A percentile compares a stretch with the other conserved stretches of the same genome.
Conservation (phyloP, 2,329 filamentous ascomycete genomes). For the Hypocrella siamensis region DNA sequence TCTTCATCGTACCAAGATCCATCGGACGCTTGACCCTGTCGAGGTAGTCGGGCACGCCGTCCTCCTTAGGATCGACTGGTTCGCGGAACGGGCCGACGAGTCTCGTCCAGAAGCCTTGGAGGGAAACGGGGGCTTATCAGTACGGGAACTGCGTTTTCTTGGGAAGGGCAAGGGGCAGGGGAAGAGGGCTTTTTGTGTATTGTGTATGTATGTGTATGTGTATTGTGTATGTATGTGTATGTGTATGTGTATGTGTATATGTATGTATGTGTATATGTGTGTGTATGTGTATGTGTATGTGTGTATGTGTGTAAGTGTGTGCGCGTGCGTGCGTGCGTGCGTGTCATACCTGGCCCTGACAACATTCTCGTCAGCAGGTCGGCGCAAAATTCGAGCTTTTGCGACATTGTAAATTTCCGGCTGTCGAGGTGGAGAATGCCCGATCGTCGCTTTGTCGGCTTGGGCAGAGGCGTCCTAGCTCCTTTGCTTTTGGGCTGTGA, state of each 20-base stretch:
- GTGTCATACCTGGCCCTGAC: constrained; percentile 36
- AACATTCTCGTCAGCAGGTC: constrained; percentile 45
- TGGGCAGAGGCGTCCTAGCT: constrained; percentile 14
- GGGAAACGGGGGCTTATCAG: not conserved
- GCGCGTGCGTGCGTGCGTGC: not conserved
- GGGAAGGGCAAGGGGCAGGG: no score
- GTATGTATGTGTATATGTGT: no score
- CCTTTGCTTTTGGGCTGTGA: constrained; percentile 13
- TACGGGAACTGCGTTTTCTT: no score
- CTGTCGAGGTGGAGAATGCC: constrained; percentile 16
- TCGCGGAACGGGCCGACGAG: constrained; percentile 46
- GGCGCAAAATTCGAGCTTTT: constrained; percentile 41
- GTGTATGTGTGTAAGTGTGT: no score
- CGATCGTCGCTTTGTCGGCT: constrained; percentile 19
- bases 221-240: no score
- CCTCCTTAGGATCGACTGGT: constrained; percentile 38
- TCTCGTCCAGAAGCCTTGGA: constrained; percentile 47
- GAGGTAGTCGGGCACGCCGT: constrained; percentile 46
- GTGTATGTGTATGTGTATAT: no score
- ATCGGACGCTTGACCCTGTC: constrained; percentile 45
- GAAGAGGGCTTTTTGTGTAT: no score
- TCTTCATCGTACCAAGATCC: constrained; percentile 45
- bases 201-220: no score
- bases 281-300: no score
- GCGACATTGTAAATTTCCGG: constrained; percentile 17